These are phyloP conservation scores for Yamadazyma siamensis DNA, from an alignment of 1,139 yeast genomes.

Conservation along the genomic window DNA sequence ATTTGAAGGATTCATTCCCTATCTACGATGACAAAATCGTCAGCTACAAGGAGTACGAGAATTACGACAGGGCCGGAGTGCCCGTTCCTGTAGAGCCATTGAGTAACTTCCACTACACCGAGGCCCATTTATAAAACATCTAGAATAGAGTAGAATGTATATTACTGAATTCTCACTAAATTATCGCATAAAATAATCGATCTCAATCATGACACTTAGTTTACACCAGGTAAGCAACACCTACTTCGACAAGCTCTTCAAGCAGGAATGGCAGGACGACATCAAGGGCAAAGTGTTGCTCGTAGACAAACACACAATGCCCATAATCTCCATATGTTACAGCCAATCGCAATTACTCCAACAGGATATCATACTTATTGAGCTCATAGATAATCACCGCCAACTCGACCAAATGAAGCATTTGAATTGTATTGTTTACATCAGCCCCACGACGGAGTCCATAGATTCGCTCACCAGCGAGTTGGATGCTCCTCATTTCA, in stretches of 20 bases:
- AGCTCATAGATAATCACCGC: constrained; percentile 57
- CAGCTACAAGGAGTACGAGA: constrained; percentile 23
- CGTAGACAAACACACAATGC: constrained; percentile 75
- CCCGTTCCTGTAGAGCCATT: constrained; percentile 34
- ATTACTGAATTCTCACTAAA: too few species aligned
- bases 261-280: constrained; percentile 16
- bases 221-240: constrained; percentile 32
- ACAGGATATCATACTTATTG: constrained; percentile 79
- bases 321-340: constrained; percentile 79
- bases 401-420: constrained; percentile 76
- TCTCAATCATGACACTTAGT: constrained; percentile 26
- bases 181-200: too few species aligned
- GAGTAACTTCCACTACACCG: constrained; percentile 29
- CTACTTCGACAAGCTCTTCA: constrained; percentile 38
- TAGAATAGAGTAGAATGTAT: constrained; percentile 2
- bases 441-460: constrained; percentile 69
- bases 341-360: constrained; percentile 83
- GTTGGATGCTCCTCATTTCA: constrained; percentile 73
- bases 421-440: constrained; percentile 74
- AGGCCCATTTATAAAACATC: constrained; percentile 29
- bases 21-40: constrained; percentile 19
- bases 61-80: constrained; percentile 23
- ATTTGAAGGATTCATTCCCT: constrained; percentile 23
- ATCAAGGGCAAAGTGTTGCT: constrained; percentile 68
- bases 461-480: constrained; percentile 61